phyloP scores from a whole-genome alignment of 805 yeast genomes.

The Zygoascus bituminiphila region DNA sequence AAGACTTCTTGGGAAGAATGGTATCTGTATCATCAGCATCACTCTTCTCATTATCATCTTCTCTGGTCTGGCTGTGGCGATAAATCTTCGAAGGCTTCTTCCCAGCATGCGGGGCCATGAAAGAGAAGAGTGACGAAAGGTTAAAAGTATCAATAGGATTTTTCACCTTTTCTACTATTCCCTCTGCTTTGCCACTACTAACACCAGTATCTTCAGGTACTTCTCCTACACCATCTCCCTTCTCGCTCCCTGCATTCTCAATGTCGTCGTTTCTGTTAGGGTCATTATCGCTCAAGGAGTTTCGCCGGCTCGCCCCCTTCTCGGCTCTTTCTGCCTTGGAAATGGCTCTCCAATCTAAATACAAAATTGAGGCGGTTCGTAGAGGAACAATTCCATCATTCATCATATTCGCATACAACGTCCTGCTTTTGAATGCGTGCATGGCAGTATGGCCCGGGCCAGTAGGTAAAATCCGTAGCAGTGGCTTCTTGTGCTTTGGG shows the following conservation, averaged over 20 bases:
- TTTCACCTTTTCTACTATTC: background rate
- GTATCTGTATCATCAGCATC: slow-evolving; percentile 14
- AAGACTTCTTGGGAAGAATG: slow-evolving; percentile 48
- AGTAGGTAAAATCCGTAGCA: slow-evolving; percentile 66
- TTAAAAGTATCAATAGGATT: background rate
- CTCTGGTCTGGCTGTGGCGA: slow-evolving; percentile 21
- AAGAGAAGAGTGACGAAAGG: slow-evolving; percentile 20
- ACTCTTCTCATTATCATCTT: slow-evolving; percentile 12
- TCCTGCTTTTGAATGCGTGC: slow-evolving; percentile 56
- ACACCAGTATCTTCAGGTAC: slow-evolving; percentile 10
- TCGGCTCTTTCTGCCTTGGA: slow-evolving; percentile 38
- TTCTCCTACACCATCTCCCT: slow-evolving; percentile 5
- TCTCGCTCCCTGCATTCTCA: background rate
- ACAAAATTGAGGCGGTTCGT: slow-evolving; percentile 78
- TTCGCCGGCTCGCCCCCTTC: slow-evolving; percentile 13
- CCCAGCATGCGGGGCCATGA: slow-evolving; percentile 25
- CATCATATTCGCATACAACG: slow-evolving; percentile 80
- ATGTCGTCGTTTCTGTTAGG: slow-evolving; percentile 2
- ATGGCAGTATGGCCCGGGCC: slow-evolving; percentile 63
- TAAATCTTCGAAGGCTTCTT: slow-evolving; percentile 22
- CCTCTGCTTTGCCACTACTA: background rate
- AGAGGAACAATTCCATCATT: slow-evolving; percentile 96
- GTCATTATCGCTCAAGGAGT: background rate
- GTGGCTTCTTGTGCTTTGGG: slow-evolving; percentile 40
- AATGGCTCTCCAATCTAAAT: slow-evolving; percentile 76